phyloP scores from a whole-genome alignment of 2,329 filamentous ascomycete genomes.

The Cryphonectria nitschkei region DNA sequence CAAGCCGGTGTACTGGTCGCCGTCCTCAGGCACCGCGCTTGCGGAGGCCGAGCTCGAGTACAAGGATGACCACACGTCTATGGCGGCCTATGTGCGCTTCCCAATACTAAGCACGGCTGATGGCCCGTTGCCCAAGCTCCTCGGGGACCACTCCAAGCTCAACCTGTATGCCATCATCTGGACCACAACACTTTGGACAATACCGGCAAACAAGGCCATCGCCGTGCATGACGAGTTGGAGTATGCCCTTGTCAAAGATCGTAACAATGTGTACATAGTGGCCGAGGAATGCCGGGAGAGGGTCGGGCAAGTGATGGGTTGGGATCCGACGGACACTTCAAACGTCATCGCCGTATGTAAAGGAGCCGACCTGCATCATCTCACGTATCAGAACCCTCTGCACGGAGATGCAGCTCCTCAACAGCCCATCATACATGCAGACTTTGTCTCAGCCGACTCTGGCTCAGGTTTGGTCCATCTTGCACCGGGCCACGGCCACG shows the following conservation, averaged over 20 bases:
- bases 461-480: constrained; percentile 94
- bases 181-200: constrained; percentile 98
- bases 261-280: constrained; percentile 67
- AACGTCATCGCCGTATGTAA: constrained; percentile 31
- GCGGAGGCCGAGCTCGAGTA: constrained; percentile 88
- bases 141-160: constrained; percentile 44
- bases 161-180: constrained; percentile 84
- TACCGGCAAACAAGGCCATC: constrained; percentile 90
- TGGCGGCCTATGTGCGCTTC: constrained; percentile 79
- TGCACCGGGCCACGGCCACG: constrained; percentile 93
- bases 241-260: constrained; percentile 69
- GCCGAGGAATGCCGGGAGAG: constrained; percentile 71
- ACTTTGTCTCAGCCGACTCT: constrained; percentile 88
- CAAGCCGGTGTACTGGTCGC: constrained; percentile 87
- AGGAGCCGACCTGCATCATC: constrained; percentile 67
- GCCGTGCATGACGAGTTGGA: constrained; percentile 75
- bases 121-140: constrained; percentile 44
- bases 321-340: constrained; percentile 42
- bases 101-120: constrained; percentile 59
- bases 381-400: constrained; percentile 73
- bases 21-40: constrained; percentile 76
- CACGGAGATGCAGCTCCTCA: constrained; percentile 57
- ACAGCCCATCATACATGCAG: constrained; percentile 78
- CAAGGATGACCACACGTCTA: constrained; percentile 72
- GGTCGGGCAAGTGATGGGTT: constrained; percentile 55